A percentile compares a stretch with the other conserved stretches of the same genome.
These are phyloP conservation scores for Moricandia moricandioides DNA, from an alignment of 345 rosid genomes.

Conservation along the genomic window DNA sequence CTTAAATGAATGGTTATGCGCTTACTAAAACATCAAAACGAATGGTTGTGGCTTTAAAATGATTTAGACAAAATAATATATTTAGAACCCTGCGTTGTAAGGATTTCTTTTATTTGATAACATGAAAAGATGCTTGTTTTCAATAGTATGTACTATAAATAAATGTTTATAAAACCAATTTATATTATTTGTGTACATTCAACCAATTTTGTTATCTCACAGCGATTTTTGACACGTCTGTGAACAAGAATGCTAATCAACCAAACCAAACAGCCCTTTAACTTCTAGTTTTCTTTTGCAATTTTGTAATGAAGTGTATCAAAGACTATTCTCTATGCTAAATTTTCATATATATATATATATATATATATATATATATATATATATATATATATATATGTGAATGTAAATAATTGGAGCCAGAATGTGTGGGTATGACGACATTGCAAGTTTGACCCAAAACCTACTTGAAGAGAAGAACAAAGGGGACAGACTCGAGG, in stretches of 20 bases:
- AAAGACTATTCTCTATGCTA: background rate
- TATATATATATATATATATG: too few relatives aligned
- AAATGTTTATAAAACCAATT: too few relatives aligned
- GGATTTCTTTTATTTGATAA: background rate
- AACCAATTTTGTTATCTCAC: background rate
- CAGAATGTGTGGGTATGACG: conserved; percentile 28
- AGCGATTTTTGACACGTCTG: background rate
- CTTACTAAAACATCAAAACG: background rate
- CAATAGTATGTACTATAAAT: background rate
- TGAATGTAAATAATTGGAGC: conserved; percentile 31
- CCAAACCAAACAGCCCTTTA: background rate
- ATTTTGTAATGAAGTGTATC: background rate
- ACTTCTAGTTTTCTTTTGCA: background rate
- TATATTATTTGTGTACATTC: background rate
- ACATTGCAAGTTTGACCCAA: conserved; percentile 23
- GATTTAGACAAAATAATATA: background rate
- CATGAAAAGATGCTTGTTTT: background rate
- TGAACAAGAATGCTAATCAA: background rate
- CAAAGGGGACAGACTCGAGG: conserved; percentile 4
- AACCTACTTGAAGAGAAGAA: conserved; percentile 13
- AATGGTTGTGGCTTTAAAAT: background rate
- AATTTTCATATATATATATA: background rate
- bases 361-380: background rate
- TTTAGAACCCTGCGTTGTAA: background rate
- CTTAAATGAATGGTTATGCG: background rate